phyloP scores from a whole-genome alignment of 2,329 filamentous ascomycete species.

The Zopfia rhizophila region DNA sequence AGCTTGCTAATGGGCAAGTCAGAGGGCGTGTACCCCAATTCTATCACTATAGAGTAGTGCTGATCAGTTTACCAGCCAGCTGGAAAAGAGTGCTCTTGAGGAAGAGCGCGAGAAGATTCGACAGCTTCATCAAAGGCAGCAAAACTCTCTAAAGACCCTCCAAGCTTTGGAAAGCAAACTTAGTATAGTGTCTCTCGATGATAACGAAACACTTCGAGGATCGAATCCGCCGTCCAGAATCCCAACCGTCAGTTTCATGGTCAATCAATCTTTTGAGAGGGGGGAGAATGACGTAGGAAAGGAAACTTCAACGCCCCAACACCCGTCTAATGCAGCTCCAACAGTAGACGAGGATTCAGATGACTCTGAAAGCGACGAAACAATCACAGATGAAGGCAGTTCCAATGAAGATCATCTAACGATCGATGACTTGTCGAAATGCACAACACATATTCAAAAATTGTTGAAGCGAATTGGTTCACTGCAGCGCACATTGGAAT shows the following conservation, averaged over 20 bases:
- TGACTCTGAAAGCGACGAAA: constrained; percentile 32
- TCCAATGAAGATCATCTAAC: constrained; percentile 29
- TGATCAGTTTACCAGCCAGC: constrained; percentile 14
- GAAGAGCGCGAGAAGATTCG: constrained; percentile 38
- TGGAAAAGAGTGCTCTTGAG: constrained; percentile 28
- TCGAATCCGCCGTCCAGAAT: constrained; percentile 21
- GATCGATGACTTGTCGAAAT: constrained; percentile 32
- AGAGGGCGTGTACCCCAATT: constrained; percentile 22
- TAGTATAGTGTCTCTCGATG: constrained; percentile 22
- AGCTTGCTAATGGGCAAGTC: constrained; percentile 34
- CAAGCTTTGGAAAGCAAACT: constrained; percentile 34
- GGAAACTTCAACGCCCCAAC: not conserved
- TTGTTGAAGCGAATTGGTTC: constrained; percentile 30
- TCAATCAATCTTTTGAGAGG: constrained; percentile 7
- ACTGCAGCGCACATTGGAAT: constrained; percentile 28
- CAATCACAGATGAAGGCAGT: constrained; percentile 27
- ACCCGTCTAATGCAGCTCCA: constrained; percentile 1
- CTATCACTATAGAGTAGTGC: not conserved
- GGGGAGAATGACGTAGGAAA: not conserved
- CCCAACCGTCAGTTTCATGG: constrained; percentile 28
- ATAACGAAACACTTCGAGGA: constrained; percentile 25
- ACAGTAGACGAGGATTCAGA: constrained; percentile 20
- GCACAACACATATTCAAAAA: constrained; percentile 33
- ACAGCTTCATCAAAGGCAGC: constrained; percentile 36
- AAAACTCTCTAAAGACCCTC: constrained; percentile 34